Percentiles rank a stretch among this genome's conserved stretches.
Conservation (phyloP, 129 eudicot species). For the Saposhnikovia divaricata region DNA sequence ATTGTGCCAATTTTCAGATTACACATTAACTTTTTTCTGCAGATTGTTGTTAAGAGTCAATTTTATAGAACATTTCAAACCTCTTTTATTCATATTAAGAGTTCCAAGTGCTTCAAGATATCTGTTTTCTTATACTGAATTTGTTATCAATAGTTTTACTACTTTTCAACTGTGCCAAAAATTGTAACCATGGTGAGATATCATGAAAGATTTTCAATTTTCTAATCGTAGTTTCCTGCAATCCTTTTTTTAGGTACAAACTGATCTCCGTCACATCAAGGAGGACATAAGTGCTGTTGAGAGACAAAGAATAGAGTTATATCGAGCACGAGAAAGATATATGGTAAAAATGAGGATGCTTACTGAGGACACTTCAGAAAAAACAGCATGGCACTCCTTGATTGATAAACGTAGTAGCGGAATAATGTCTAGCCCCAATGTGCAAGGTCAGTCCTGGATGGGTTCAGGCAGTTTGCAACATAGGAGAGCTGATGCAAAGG, state of each 20-base stretch:
- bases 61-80: not conserved
- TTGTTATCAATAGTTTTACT: not conserved
- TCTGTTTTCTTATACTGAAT: not conserved
- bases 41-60: not conserved
- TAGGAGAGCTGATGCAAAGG: slow-evolving; percentile 34
- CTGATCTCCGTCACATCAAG: slow-evolving; percentile 69
- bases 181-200: not conserved
- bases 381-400: slow-evolving; percentile 45
- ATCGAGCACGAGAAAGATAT: slow-evolving; percentile 52
- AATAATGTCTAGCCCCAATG: slow-evolving; percentile 18
- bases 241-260: slow-evolving; percentile 48
- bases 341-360: slow-evolving; percentile 45
- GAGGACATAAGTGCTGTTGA: slow-evolving; percentile 80
- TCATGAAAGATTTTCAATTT: not conserved
- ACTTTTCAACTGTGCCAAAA: not conserved
- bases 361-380: slow-evolving; percentile 36
- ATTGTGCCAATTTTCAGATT: not conserved
- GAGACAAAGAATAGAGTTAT: slow-evolving; percentile 53
- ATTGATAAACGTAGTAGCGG: slow-evolving; percentile 47
- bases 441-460: slow-evolving; percentile 24
- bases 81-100: not conserved
- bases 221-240: slow-evolving; percentile 8
- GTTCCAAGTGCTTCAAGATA: not conserved
- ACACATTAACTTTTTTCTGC: not conserved
- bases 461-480: slow-evolving; percentile 30